phyloP scores from a whole-genome alignment of 768 basidiomycete species.

The Amanita brunnescens region DNA sequence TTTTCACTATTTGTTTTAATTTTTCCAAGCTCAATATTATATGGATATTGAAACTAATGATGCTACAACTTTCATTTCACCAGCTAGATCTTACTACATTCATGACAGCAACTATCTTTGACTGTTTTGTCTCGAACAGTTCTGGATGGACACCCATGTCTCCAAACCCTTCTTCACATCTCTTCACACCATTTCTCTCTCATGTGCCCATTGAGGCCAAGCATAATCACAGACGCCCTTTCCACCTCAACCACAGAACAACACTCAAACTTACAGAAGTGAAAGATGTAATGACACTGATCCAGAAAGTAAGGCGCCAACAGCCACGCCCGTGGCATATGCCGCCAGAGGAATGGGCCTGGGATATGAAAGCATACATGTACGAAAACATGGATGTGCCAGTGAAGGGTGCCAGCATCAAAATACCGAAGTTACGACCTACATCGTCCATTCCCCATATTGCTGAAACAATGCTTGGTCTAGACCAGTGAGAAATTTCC shows the following conservation, averaged over 20 bases:
- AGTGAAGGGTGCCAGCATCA: slow-evolving; percentile 68
- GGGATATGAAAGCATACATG: slow-evolving; percentile 64
- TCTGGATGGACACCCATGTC: too few species aligned
- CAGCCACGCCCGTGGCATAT: slow-evolving; percentile 54
- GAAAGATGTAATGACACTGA: slow-evolving; percentile 33
- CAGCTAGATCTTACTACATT: too few species aligned
- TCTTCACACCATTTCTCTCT: too few species aligned
- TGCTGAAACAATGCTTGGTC: slow-evolving; percentile 62
- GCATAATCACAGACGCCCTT: slow-evolving; percentile 37
- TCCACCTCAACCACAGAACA: slow-evolving; percentile 59
- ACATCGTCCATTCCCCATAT: slow-evolving; percentile 65
- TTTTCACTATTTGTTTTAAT: background rate
- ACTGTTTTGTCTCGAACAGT: too few species aligned
- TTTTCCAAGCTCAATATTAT: too few species aligned
- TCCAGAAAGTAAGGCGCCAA: slow-evolving; percentile 59
- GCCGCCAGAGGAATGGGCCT: slow-evolving; percentile 33
- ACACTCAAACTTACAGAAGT: slow-evolving; percentile 36
- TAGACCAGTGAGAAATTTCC: slow-evolving; percentile 17
- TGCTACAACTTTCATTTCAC: too few species aligned
- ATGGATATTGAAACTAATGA: too few species aligned
- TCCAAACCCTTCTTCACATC: too few species aligned
- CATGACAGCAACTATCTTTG: too few species aligned
- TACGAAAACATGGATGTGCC: slow-evolving; percentile 75
- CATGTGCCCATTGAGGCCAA: too few species aligned
- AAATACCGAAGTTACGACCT: slow-evolving; percentile 69